Evolutionary conservation across 2,329 filamentous ascomycete species (phyloP), one percentile per base, ranked within the genome.

Genomic region (Claviceps cyperi): DNA sequence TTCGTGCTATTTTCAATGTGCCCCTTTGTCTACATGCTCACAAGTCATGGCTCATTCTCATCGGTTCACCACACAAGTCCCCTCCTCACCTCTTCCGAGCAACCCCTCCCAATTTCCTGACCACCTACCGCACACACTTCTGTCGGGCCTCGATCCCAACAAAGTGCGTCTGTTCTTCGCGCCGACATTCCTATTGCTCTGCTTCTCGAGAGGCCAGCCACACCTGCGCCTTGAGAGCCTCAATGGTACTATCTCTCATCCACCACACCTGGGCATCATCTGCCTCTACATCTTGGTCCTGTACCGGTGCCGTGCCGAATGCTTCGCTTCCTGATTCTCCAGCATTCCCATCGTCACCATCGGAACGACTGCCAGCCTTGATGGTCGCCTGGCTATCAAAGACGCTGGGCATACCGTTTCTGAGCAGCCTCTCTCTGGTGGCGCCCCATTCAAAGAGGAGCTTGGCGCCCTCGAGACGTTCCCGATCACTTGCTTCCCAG

Each of bases 381-480:
- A 65, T 57, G 1, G 64, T 66, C 22, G 62, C 60, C 50, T 66
- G 64, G 51, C 66, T 68, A 48, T 67, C 65, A 15, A 59, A 53
- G 5, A 61, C 55, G 22, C 51, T 54, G 40, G 50, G 39, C n/a
- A 21, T 46, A 2, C 50, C 50, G 4, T 57, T 50, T 35, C 53
- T 53, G 5, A 59, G 57, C 44, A 70, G 62, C 47, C 60, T 59
- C 28, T 57, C 66, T 28, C 75, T 69, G 52, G 67, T 66, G 44
- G 73, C 70, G 1, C 67, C 70, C 77, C 77, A 81, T 59, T 76
- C 76, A 54, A 81, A 80, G 19, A 80, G 58, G 46, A 77, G 55
- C 45, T 66, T 69, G 5, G 77, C 59, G 0, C 75, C 76, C 14
- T 78, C 62, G 21, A 80, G 63, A 7, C 64, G 63, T 50, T 66